These are phyloP conservation scores for Phytophthora hibernalis DNA, from an alignment of 352 stramenopile genomes.

Conservation along the genomic window DNA sequence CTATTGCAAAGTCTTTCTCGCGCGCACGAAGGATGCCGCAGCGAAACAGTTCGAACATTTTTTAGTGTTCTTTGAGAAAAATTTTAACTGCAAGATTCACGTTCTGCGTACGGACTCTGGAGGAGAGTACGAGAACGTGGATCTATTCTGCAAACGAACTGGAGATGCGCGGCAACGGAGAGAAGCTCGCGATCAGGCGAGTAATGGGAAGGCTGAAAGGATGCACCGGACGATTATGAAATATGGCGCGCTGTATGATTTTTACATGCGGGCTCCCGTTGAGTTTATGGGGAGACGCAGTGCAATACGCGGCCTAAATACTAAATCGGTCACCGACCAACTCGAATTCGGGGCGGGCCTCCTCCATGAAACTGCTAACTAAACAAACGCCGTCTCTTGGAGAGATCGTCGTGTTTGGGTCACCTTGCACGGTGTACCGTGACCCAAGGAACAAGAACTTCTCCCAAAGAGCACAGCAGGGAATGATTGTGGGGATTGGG, in stretches of 20 bases:
- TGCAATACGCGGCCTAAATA: constrained; percentile 36
- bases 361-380: constrained; percentile 13
- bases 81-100: constrained; percentile 4
- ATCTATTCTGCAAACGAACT: constrained; percentile 33
- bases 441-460: constrained; percentile 17
- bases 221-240: constrained; percentile 24
- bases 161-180: constrained; percentile 24
- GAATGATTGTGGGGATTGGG: constrained; percentile 14
- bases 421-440: constrained; percentile 8
- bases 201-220: constrained; percentile 39
- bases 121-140: constrained; percentile 33
- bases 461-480: background rate
- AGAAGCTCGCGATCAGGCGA: constrained; percentile 28
- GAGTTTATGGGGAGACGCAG: constrained; percentile 31
- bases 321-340: constrained; percentile 31
- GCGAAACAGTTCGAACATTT: constrained; percentile 18
- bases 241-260: constrained; percentile 38
- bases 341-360: constrained; percentile 6
- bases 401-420: constrained; percentile 17
- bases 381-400: background rate
- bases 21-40: constrained; percentile 15
- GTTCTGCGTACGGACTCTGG: constrained; percentile 22
- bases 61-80: constrained; percentile 11
- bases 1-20: constrained; percentile 21
- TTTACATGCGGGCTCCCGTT: constrained; percentile 36